Evolutionary conservation across 139 green algal genomes (phyloP).

Genomic region (Chloropicon primus): DNA sequence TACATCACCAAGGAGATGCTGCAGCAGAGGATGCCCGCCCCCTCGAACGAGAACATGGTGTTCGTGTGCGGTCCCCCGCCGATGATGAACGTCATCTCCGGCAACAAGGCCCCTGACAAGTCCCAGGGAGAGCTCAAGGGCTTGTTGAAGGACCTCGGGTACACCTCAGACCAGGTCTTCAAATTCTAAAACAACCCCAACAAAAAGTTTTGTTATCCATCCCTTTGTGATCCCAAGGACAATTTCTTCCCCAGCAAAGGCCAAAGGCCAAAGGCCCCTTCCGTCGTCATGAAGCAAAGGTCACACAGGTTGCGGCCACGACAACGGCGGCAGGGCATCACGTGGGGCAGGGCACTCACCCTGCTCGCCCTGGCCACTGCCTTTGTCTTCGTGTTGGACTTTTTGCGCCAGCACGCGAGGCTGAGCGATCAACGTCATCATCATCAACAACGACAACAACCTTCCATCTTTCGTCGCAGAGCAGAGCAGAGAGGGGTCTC

Average conservation of each 20-base stretch:
- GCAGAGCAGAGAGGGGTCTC: neutral
- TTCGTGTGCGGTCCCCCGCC: slow-evolving; percentile 51
- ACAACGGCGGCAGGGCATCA: neutral
- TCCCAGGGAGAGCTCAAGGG: slow-evolving; percentile 42
- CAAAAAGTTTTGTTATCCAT: too few species aligned
- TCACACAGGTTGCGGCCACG: neutral
- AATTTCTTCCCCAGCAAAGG: too few species aligned
- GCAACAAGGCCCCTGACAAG: slow-evolving; percentile 35
- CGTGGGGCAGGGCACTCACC: neutral
- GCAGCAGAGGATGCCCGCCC: neutral
- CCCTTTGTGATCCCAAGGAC: too few species aligned
- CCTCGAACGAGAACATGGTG: neutral
- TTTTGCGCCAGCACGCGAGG: too few species aligned
- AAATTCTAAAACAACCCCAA: too few species aligned
- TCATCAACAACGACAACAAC: too few species aligned
- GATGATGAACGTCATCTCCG: slow-evolving; percentile 38
- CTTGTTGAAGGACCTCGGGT: slow-evolving; percentile 57
- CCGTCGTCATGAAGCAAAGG: too few species aligned
- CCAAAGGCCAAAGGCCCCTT: too few species aligned
- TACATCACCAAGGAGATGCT: slow-evolving; percentile 1
- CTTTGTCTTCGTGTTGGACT: neutral
- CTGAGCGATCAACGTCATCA: too few species aligned
- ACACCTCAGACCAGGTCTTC: slow-evolving; percentile 35
- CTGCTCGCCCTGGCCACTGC: neutral
- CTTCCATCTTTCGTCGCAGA: too few species aligned